Evolutionary conservation across 306 rosid species (phyloP).

Genomic region (Benincasa hispida): DNA sequence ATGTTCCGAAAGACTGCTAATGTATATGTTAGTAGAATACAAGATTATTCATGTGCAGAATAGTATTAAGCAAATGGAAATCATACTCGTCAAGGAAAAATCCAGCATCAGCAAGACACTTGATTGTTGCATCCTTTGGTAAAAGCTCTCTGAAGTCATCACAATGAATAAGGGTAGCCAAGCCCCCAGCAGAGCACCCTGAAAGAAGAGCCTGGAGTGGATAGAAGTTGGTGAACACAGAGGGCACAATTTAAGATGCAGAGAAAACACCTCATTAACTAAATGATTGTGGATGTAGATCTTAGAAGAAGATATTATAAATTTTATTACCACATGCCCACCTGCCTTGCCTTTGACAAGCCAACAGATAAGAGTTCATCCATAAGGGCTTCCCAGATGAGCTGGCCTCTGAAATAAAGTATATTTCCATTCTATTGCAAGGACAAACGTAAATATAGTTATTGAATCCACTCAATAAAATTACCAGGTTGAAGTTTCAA

Average conservation of each 20-base stretch:
- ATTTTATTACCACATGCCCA: constrained; percentile 12
- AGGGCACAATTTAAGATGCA: constrained; percentile 6
- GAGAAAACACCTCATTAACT: not conserved
- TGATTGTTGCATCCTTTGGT: constrained; percentile 48
- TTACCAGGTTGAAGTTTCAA: not conserved
- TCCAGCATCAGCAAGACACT: constrained; percentile 95
- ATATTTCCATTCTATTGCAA: constrained; percentile 29
- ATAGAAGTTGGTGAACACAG: not conserved
- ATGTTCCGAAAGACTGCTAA: not conserved
- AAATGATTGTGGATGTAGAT: not conserved
- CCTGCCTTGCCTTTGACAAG: constrained; percentile 73
- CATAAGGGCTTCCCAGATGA: constrained; percentile 76
- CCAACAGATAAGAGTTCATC: constrained; percentile 74
- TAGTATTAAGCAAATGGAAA: constrained; percentile 10
- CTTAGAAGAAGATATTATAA: not conserved
- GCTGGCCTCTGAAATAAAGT: constrained; percentile 84
- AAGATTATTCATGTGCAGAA: constrained; percentile 1
- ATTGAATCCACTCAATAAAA: not conserved
- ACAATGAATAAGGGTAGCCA: constrained; percentile 92
- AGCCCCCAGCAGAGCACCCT: constrained; percentile 98
- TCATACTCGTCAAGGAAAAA: constrained; percentile 97
- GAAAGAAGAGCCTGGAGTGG: constrained; percentile 77
- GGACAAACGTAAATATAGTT: not conserved
- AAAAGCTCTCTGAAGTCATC: constrained; percentile 50
- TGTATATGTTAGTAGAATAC: not conserved